phyloP scores from a whole-genome alignment of 495 filamentous ascomycete genomes.

The Aspergillus olivimuriae region DNA sequence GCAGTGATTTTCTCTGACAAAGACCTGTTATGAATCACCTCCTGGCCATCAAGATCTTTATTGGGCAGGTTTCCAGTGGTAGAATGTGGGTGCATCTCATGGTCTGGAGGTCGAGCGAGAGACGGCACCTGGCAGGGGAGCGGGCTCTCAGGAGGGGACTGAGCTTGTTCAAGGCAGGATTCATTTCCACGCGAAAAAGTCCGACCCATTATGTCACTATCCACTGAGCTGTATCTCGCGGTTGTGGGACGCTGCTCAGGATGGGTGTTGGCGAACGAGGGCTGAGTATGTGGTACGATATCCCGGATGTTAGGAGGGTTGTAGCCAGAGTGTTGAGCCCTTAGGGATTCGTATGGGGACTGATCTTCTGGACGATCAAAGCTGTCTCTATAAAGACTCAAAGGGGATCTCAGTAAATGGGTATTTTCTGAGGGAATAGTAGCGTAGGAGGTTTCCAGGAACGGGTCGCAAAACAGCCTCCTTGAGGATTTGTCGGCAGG shows the following conservation, averaged over 20 bases:
- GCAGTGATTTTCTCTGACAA: too few relatives aligned
- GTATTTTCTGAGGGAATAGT: not conserved
- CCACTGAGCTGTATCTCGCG: too few relatives aligned
- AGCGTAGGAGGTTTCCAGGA: not conserved
- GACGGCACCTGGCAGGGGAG: too few relatives aligned
- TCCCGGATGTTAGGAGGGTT: constrained; percentile 2
- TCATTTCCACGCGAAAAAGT: too few relatives aligned
- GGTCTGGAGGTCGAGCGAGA: too few relatives aligned
- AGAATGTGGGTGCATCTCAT: too few relatives aligned
- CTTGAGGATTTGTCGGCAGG: not conserved
- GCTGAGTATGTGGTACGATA: constrained; percentile 6
- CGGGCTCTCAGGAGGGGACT: too few relatives aligned
- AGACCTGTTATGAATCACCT: too few relatives aligned
- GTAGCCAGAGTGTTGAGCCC: constrained; percentile 2
- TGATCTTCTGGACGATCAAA: constrained; percentile 14
- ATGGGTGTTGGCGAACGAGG: not conserved
- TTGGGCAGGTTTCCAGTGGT: too few relatives aligned
- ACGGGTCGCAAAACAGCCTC: not conserved
- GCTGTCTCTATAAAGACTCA: constrained; percentile 13
- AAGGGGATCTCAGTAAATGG: constrained; percentile 5
- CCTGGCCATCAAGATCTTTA: too few relatives aligned
- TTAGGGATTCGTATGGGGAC: constrained; percentile 16
- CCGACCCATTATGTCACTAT: too few relatives aligned
- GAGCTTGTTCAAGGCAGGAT: too few relatives aligned
- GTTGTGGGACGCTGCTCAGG: not conserved